Evolutionary conservation across 2,329 filamentous ascomycete genomes (phyloP).

Genomic region (Peltaster fructicola): DNA sequence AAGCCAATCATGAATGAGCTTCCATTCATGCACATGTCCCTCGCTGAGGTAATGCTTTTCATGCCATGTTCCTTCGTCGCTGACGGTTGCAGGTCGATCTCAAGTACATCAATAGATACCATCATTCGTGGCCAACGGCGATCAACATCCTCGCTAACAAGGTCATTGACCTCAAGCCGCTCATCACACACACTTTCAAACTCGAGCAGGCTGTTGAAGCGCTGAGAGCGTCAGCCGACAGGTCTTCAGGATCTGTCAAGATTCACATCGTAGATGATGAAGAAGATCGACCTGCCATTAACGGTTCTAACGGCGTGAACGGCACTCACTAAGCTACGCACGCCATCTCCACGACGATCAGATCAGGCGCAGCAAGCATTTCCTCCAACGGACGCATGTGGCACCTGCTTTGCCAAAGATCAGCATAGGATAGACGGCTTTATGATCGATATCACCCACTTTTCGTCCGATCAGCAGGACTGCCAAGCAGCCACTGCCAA

Average conservation of each 20-base stretch:
- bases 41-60: conserved; percentile 11
- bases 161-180: conserved; percentile 41
- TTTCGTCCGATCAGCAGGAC: no score
- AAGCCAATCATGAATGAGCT: conserved; percentile 18
- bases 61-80: neutral
- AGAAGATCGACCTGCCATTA: conserved; percentile 21
- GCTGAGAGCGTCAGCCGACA: conserved; percentile 34
- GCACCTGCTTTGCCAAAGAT: no score
- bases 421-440: no score
- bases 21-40: conserved; percentile 20
- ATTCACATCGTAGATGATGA: conserved; percentile 37
- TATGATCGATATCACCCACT: no score
- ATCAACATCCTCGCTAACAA: conserved; percentile 43
- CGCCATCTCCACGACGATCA: conserved; percentile 6
- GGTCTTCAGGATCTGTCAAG: conserved; percentile 39
- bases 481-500: no score
- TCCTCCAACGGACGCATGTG: no score
- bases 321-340: conserved; percentile 13
- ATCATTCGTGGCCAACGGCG: conserved; percentile 50
- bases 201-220: conserved; percentile 45
- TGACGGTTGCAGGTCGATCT: conserved; percentile 30
- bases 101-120: conserved; percentile 53
- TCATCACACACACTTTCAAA: conserved; percentile 46
- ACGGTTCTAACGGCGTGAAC: no score
- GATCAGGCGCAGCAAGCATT: no score